Evolutionary conservation across 805 yeast genomes (phyloP).

Genomic region (Candida awuae): DNA sequence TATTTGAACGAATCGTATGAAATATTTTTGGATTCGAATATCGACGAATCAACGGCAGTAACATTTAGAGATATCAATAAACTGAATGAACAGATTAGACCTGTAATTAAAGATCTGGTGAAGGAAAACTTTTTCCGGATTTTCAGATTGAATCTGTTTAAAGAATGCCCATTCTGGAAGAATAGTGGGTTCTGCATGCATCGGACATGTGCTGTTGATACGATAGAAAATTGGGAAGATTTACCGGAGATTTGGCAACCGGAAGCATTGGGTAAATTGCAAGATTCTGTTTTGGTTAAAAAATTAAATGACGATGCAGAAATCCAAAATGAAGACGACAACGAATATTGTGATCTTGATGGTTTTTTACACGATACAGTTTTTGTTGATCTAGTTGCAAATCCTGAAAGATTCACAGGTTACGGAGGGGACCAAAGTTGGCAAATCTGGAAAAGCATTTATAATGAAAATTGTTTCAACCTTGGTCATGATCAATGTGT

Average conservation of each 20-base stretch:
- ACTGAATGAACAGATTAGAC: constrained; percentile 45
- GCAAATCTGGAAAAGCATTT: constrained; percentile 89
- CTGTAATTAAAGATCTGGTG: constrained; percentile 50
- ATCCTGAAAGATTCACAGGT: constrained; percentile 95
- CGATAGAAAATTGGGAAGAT: constrained; percentile 64
- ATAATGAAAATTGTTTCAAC: constrained; percentile 79
- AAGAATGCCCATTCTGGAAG: constrained; percentile 80
- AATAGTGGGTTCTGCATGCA: constrained; percentile 79
- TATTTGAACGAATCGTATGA: constrained; percentile 18
- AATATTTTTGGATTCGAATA: constrained; percentile 16
- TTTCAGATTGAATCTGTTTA: constrained; percentile 77
- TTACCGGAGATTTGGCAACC: constrained; percentile 70
- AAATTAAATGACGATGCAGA: constrained; percentile 26
- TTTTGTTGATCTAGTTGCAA: constrained; percentile 74
- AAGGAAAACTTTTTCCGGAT: constrained; percentile 77
- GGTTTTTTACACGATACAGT: constrained; percentile 58
- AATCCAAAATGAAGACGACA: constrained; percentile 9
- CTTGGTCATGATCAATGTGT: constrained; percentile 47
- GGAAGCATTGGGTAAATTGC: constrained; percentile 52
- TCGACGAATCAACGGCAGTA: constrained; percentile 26
- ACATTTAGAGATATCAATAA: constrained; percentile 41
- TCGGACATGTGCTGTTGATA: constrained; percentile 83
- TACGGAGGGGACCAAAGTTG: constrained; percentile 89
- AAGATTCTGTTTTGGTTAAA: constrained; percentile 30
- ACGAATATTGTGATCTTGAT: constrained; percentile 64